These are phyloP conservation scores for Omphalea diandra DNA, from an alignment of 441 rosid species.

Conservation along the genomic window DNA sequence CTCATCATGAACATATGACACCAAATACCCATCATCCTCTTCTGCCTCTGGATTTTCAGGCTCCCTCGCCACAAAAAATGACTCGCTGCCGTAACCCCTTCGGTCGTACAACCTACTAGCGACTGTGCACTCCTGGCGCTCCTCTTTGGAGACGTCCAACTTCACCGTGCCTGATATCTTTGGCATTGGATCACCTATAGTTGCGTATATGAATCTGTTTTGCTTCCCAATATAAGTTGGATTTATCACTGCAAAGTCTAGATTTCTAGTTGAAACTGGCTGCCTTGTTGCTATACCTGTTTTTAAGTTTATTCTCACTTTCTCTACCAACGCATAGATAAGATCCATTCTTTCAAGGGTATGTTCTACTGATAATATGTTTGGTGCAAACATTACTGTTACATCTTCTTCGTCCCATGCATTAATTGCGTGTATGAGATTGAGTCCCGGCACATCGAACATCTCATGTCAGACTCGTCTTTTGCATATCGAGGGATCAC, in stretches of 20 bases:
- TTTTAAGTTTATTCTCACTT: slow-evolving; percentile 50
- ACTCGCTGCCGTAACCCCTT: slow-evolving; percentile 75
- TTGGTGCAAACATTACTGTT: slow-evolving; percentile 64
- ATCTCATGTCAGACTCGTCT: slow-evolving; percentile 61
- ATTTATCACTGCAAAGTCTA: slow-evolving; percentile 51
- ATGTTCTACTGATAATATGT: slow-evolving; percentile 63
- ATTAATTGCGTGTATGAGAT: slow-evolving; percentile 61
- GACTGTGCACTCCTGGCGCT: slow-evolving; percentile 49
- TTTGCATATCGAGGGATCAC: slow-evolving; percentile 59
- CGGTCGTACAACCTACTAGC: slow-evolving; percentile 55
- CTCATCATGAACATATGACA: slow-evolving; percentile 72
- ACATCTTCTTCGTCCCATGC: slow-evolving; percentile 83
- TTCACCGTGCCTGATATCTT: slow-evolving; percentile 68
- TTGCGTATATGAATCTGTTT: slow-evolving; percentile 59
- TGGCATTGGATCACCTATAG: slow-evolving; percentile 80
- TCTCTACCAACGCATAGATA: slow-evolving; percentile 57
- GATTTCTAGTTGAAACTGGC: slow-evolving; percentile 61
- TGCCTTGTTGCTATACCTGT: slow-evolving; percentile 51
- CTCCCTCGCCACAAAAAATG: slow-evolving; percentile 64
- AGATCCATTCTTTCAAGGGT: slow-evolving; percentile 68
- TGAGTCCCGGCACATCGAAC: slow-evolving; percentile 83
- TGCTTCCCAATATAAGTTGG: slow-evolving; percentile 36
- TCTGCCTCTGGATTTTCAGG: slow-evolving; percentile 48
- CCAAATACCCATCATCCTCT: slow-evolving; percentile 81
- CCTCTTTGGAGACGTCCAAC: slow-evolving; percentile 48